Percentiles rank a stretch among this genome's conserved stretches.
phyloP scores from a whole-genome alignment of 352 stramenopile species.

The Plasmopara halstedii region DNA sequence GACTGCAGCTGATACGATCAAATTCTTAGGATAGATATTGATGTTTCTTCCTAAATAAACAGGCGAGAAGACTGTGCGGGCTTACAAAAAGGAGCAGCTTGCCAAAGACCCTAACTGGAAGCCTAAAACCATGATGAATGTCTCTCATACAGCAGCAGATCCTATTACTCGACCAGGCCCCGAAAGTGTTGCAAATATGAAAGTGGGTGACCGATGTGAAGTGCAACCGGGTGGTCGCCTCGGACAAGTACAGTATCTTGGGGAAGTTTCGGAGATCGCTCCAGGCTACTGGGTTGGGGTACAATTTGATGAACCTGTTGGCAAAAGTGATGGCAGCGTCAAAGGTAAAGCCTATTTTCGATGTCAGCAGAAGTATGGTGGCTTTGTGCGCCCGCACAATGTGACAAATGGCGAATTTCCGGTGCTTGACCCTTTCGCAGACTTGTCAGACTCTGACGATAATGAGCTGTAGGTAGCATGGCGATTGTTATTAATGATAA shows the following conservation, averaged over 20 bases:
- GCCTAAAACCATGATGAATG: conserved; percentile 75
- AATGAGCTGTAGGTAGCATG: conserved; percentile 69
- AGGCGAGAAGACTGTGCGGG: conserved; percentile 95
- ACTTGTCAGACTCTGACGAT: conserved; percentile 73
- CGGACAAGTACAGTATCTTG: conserved; percentile 89
- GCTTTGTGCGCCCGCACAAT: conserved; percentile 94
- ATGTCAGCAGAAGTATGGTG: conserved; percentile 86
- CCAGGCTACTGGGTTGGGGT: conserved; percentile 93
- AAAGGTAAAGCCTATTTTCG: conserved; percentile 92
- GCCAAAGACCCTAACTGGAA: conserved; percentile 95
- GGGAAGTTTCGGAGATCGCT: conserved; percentile 86
- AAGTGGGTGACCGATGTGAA: conserved; percentile 94
- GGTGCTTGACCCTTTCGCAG: conserved; percentile 65
- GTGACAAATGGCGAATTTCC: conserved; percentile 92
- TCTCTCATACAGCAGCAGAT: conserved; percentile 19
- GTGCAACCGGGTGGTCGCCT: conserved; percentile 92
- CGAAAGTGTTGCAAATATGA: conserved; percentile 78
- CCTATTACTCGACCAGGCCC: conserved; percentile 39
- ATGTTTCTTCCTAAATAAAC: conserved; percentile 1
- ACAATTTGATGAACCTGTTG: conserved; percentile 95
- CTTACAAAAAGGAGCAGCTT: conserved; percentile 94
- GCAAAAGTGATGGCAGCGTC: conserved; percentile 89
- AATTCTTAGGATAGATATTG: no score
- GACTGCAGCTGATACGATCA: background rate
- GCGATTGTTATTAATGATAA: no score